phyloP scores from a whole-genome alignment of 164 flowering plant genomes.

The Paratinospora sagittata region DNA sequence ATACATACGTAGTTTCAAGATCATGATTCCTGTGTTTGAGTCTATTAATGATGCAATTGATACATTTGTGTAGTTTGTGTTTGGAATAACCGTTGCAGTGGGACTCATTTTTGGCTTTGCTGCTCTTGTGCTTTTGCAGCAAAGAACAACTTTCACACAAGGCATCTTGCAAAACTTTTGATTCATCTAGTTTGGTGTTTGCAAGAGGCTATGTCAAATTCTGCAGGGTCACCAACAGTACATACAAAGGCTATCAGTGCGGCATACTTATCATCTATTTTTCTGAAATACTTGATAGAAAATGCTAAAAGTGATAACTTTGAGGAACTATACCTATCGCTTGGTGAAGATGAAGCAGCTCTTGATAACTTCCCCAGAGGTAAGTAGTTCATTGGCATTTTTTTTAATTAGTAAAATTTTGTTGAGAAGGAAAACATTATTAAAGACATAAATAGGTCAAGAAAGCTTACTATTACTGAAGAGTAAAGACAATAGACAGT shows the following conservation, averaged over 20 bases:
- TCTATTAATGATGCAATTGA: background rate
- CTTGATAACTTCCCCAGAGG: conserved; percentile 42
- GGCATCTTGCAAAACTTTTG: conserved; percentile 88
- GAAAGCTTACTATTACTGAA: background rate
- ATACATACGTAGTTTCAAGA: background rate
- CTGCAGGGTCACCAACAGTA: conserved; percentile 35
- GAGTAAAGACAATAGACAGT: no score
- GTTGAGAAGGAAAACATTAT: no score
- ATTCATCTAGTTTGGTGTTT: conserved; percentile 73
- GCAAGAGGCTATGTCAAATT: conserved; percentile 60
- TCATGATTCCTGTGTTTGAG: background rate
- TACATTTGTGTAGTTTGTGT: background rate
- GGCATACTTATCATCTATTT: conserved; percentile 63
- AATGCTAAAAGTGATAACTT: conserved; percentile 53
- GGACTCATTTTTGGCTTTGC: background rate
- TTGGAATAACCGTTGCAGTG: background rate
- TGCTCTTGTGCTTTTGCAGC: conserved; percentile 41
- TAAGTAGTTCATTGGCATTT: conserved; percentile 16
- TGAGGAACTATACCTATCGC: conserved; percentile 57
- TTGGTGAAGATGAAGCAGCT: conserved; percentile 59
- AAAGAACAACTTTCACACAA: conserved; percentile 61
- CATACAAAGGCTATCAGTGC: conserved; percentile 73
- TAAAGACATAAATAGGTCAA: no score
- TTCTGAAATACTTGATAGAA: conserved; percentile 79
- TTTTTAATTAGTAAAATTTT: background rate